Evolutionary conservation across 768 basidiomycete genomes (phyloP), one percentile per base, ranked within the genome.

Genomic region (Melanogaster broomeanus): DNA sequence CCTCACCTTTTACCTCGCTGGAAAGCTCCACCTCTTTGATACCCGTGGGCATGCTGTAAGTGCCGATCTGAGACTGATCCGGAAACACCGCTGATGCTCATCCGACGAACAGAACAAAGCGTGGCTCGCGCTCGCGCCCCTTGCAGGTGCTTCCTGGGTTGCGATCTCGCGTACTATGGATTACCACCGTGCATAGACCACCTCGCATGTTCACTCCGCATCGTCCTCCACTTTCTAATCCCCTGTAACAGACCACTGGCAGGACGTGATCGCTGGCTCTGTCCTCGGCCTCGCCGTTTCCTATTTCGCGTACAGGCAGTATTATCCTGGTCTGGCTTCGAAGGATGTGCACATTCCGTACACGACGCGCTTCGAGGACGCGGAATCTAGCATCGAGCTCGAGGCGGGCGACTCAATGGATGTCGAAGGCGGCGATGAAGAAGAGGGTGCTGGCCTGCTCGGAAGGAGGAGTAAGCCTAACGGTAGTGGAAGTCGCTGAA

Each of bases 111-210:
- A 85, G 80, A 65, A 75, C 16, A 94, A 93, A 69, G 87, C 88
- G 6, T 99, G 95, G 95, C 60, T 94, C 25, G 73, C 85, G 0
- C 66, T 96, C 1, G 62, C 80, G 0, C 96, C 96, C 1, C 78
- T 96, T 33, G 70, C 84, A 11, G 87, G 78, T 2, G 93, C 93
- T 1, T 72, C 82, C 5, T 73, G 87, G 8, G 82, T 92, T 3
- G 88, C 89, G 5, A 80, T 93, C 51, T 85, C 87, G 5, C 83
- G 94, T n/a, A 94, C 90, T 0, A 94, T 95, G 88, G 94, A 96
- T 67, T 88, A 88, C 59, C 80, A 93, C 56, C 92, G 88, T 90
- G 63, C 52, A 83, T 79, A 19, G 6, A n/a, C 35, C 27, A 7
- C 16, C 30, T 15, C 4, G 40, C 18, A 5, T 33, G 16, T 13